A percentile compares a stretch with the other conserved stretches of the same genome.
phyloP scores from a whole-genome alignment of 2,329 filamentous ascomycete genomes.

The Teratosphaeria pseudoeucalypti region DNA sequence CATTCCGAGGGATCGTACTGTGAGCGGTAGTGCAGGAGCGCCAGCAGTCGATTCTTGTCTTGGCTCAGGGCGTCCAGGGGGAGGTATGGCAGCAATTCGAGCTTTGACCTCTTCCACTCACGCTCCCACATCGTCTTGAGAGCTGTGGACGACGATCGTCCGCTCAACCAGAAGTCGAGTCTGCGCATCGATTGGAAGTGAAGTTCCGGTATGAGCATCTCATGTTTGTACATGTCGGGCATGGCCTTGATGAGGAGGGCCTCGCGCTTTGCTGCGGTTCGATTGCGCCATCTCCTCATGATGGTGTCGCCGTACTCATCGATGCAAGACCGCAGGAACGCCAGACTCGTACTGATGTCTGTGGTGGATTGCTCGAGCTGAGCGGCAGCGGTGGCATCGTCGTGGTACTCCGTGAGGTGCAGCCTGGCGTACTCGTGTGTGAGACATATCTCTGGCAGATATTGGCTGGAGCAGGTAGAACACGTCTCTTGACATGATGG shows the following conservation, averaged over 20 bases:
- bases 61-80: conserved; percentile 5
- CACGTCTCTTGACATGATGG: not conserved
- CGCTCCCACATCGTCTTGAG: not conserved
- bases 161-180: not conserved
- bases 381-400: not conserved
- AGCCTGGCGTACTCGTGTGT: not conserved
- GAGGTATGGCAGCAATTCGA: conserved; percentile 8
- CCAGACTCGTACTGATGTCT: not conserved
- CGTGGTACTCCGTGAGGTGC: not conserved
- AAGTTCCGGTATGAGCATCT: not conserved
- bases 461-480: not conserved
- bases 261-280: conserved; percentile 4
- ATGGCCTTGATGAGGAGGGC: conserved; percentile 2
- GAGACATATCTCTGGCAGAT: not conserved
- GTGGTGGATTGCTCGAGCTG: not conserved
- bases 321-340: not conserved
- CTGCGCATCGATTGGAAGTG: not conserved
- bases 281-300: conserved; percentile 6
- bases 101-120: not conserved
- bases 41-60: conserved; percentile 3
- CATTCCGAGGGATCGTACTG: conserved; percentile 3
- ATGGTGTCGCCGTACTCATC: conserved; percentile 5
- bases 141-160: not conserved
- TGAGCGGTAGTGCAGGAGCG: conserved; percentile 9
- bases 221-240: conserved; percentile 5